Evolutionary conservation across 148 eudicot genomes (phyloP).

Genomic region (Rhododendron kiyosumense): DNA sequence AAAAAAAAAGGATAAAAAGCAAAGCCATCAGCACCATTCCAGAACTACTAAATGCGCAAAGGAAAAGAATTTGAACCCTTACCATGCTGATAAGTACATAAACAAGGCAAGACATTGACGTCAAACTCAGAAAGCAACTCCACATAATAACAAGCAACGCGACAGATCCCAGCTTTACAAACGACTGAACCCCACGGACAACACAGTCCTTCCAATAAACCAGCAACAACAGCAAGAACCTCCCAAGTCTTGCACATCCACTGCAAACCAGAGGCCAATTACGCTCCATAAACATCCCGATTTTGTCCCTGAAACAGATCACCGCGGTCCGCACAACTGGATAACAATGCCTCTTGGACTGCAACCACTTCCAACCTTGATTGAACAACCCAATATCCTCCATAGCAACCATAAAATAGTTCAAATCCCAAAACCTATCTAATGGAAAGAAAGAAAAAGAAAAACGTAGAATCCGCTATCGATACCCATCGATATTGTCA

Average conservation of each 20-base stretch:
- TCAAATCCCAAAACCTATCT: background rate
- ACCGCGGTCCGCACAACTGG: conserved; percentile 39
- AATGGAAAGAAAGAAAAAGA: background rate
- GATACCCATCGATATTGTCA: conserved; percentile 13
- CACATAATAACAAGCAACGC: conserved; percentile 92
- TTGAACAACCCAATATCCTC: conserved; percentile 87
- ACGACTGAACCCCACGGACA: conserved; percentile 49
- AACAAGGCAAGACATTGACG: conserved; percentile 81
- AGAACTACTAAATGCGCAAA: background rate
- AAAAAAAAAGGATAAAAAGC: background rate
- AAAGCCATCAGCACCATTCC: background rate
- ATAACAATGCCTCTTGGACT: conserved; percentile 52
- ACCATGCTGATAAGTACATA: conserved; percentile 85
- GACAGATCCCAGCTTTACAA: conserved; percentile 56
- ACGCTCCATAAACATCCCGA: conserved; percentile 50
- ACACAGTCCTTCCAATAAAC: conserved; percentile 61
- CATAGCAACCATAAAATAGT: conserved; percentile 27
- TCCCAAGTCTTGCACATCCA: conserved; percentile 52
- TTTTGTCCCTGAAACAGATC: conserved; percentile 48
- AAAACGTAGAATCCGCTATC: conserved; percentile 14
- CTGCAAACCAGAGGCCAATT: conserved; percentile 84
- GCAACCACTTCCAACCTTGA: conserved; percentile 85
- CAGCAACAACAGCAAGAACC: conserved; percentile 40
- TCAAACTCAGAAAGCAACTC: conserved; percentile 96
- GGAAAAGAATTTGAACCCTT: conserved; percentile 10